These are phyloP conservation scores for Annulohypoxylon maeteangense DNA, from an alignment of 495 filamentous ascomycete genomes.

Conservation along the genomic window DNA sequence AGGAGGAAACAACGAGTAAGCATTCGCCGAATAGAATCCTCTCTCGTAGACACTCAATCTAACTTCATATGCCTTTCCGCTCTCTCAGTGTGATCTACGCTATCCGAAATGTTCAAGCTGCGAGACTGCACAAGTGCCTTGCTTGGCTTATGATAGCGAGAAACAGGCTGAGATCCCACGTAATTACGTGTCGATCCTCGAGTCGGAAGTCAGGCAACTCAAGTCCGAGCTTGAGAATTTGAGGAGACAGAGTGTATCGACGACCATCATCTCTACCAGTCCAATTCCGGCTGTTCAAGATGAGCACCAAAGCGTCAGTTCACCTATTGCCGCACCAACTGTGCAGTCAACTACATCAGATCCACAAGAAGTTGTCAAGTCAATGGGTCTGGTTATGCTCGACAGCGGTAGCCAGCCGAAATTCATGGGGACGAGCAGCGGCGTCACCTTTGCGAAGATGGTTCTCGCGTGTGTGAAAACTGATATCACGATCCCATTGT, in stretches of 20 bases:
- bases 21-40: not conserved
- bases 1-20: slow-evolving; percentile 32
- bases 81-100: slow-evolving; percentile 40
- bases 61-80: not conserved
- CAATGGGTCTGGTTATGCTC: slow-evolving; percentile 39
- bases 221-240: slow-evolving; percentile 34
- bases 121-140: slow-evolving; percentile 37
- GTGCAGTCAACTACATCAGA: slow-evolving; percentile 29
- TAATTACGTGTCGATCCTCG: slow-evolving; percentile 45
- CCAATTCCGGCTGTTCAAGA: slow-evolving; percentile 6
- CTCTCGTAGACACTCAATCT: not conserved
- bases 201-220: slow-evolving; percentile 38
- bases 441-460: slow-evolving; percentile 45
- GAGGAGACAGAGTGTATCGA: slow-evolving; percentile 26
- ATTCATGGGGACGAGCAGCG: slow-evolving; percentile 44
- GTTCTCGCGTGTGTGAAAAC: slow-evolving; percentile 45
- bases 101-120: slow-evolving; percentile 45
- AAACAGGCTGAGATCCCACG: slow-evolving; percentile 46
- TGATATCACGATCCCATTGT: slow-evolving; percentile 22
- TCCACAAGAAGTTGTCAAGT: slow-evolving; percentile 41
- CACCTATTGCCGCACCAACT: slow-evolving; percentile 6
- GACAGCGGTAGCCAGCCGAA: slow-evolving; percentile 41
- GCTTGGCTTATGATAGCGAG: slow-evolving; percentile 41
- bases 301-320: slow-evolving; percentile 20
- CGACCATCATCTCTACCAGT: not conserved